Evolutionary conservation across 768 basidiomycete species (phyloP).

Genomic region (Phaffia australis): DNA sequence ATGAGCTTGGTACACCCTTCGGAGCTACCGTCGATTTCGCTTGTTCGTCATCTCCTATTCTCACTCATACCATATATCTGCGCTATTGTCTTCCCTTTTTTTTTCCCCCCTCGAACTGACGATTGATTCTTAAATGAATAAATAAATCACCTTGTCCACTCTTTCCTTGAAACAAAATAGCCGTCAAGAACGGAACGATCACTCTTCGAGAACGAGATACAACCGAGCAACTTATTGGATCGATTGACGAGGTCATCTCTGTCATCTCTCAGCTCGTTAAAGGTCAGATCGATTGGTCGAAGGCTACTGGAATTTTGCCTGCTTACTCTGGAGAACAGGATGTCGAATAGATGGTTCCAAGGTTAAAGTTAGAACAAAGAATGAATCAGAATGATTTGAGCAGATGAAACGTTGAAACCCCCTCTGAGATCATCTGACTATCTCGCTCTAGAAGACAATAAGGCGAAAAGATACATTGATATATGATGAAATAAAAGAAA

Average conservation of each 20-base stretch:
- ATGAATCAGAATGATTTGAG: too few relatives aligned
- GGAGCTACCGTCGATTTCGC: constrained; percentile 96
- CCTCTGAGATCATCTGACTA: too few relatives aligned
- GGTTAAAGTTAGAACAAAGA: too few relatives aligned
- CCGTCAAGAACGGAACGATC: constrained; percentile 82
- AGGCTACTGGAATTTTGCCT: constrained; percentile 58
- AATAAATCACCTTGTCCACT: neutral
- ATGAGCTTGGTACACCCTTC: constrained; percentile 95
- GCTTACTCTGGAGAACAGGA: constrained; percentile 85
- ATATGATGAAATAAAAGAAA: too few relatives aligned
- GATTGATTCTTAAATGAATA: too few relatives aligned
- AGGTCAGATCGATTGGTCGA: constrained; percentile 64
- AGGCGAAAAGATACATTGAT: too few relatives aligned
- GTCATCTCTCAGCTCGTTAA: constrained; percentile 67
- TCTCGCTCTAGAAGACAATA: too few relatives aligned
- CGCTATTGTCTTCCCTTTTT: neutral
- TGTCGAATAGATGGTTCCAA: constrained; percentile 34
- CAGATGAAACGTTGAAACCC: too few relatives aligned
- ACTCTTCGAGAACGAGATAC: constrained; percentile 93
- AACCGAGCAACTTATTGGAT: constrained; percentile 80
- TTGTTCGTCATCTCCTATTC: constrained; percentile 41
- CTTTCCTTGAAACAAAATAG: constrained; percentile 40
- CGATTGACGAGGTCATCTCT: constrained; percentile 75
- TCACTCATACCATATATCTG: neutral
- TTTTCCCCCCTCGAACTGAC: constrained; percentile 21